Conservation (phyloP, 108 stramenopile species). For the Parietichytrium sp. region DNA sequence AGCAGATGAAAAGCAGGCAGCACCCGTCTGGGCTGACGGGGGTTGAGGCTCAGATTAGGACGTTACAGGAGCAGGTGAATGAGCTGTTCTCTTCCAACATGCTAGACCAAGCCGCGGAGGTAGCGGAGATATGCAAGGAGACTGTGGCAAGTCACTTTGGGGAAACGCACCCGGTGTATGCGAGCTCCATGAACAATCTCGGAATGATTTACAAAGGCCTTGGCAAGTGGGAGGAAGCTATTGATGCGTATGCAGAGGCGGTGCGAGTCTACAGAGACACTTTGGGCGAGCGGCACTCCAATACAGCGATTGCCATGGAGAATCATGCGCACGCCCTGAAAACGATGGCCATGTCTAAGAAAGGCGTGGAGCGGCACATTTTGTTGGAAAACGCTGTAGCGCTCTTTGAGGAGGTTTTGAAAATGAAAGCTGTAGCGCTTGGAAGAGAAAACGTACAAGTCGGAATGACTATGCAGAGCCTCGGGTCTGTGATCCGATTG, state of each 20-base stretch:
- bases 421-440: conserved; percentile 12
- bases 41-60: background rate
- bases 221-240: background rate
- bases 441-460: background rate
- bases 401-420: background rate
- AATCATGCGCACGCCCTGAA: background rate
- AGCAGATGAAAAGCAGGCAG: too few relatives aligned
- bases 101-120: background rate
- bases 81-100: background rate
- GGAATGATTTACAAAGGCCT: conserved; percentile 38
- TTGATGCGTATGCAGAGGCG: background rate
- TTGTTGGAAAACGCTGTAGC: background rate
- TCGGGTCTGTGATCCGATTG: conserved; percentile 16
- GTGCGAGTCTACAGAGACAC: conserved; percentile 30
- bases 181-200: conserved; percentile 41
- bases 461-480: conserved; percentile 24
- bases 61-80: conserved; percentile 26
- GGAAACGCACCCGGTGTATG: conserved; percentile 33
- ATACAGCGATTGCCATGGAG: background rate
- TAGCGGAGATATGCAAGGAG: background rate
- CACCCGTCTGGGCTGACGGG: too few relatives aligned
- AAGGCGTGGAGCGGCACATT: background rate
- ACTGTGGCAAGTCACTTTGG: conserved; percentile 13
- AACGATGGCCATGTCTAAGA: background rate
- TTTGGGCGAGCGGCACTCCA: background rate